Base-by-base conservation (phyloP, 495 filamentous ascomycete genomes). In the Umbilicaria muhlenbergii region DNA sequence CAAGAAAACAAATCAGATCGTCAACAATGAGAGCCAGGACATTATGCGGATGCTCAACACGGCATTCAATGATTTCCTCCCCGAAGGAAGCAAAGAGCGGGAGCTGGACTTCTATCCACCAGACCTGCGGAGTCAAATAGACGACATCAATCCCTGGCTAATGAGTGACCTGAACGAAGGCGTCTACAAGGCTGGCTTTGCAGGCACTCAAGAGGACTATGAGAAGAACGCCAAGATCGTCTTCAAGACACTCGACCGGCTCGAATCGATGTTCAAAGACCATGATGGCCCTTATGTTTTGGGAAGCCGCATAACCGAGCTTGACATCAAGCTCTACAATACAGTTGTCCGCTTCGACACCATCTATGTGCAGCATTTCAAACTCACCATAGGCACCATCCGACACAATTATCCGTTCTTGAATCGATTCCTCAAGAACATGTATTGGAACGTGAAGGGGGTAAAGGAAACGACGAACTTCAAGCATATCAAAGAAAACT, bases 401-500 rank as follows among this genome's bases (percentile, higher is more conserved):
- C 54, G 72, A n/a, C 61, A 70, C 46, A 58, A 66, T 34, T 75
- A 76, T 40, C 72, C 72, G 0, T 53, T 63, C 0, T 39, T 75
- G 37, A 56, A 68, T 48, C 63, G 66, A 37, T 77, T 70, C 67
- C 39, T 75, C 53, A 70, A 65, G 54, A 52, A 60, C 21, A 36
- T 75, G 50, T 74, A 71, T 46, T 73, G 67, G 66, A 64, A 66
- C 36, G 58, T 71, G 1, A 41, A 48, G 4, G 68, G 63, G 2
- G 68, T 73, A 38, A 52, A 56, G 46, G 71, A 68, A 3, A 76
- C 72, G 24, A 76, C 69, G 4, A 51, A 75, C 48, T 78, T 75
- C 46, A 64, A 62, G 46, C 71, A 75, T 53, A 74, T 77, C 48
- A 77, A 75, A 52, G 71, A 77, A 48, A 73, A 73, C 54, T 74